Base-by-base conservation (phyloP, 2,329 filamentous ascomycete genomes). In the Pseudocercospora fuligena region DNA sequence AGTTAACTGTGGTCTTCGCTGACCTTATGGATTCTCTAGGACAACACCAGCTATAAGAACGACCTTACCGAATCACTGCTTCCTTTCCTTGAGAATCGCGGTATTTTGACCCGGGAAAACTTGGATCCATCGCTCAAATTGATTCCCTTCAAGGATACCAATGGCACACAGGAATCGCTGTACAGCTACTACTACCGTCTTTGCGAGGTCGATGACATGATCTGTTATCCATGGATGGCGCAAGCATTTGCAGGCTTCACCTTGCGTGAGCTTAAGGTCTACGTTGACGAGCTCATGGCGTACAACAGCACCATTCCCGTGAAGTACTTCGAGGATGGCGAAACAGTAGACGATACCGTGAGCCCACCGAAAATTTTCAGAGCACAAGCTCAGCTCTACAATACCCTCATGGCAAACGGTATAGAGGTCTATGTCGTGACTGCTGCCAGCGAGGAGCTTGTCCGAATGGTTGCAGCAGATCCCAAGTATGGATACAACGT, bases 241-340 rank as follows among this genome's bases (percentile, higher is more conserved):
- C 79, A 83, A 66, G 75, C 82, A 64, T 83, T 80, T 59, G 76
- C 77, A 47, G 81, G 80, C 27, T 73, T 83, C 36, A 76, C 81
- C 0, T 76, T 86, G 62, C 77, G 81, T 60, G 78, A 83, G 66
- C 78, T 83, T 40, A 82, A 82, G 73, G 79, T 78, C 65, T 81
- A 82, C 68, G 80, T 83, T 1, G 84, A 84, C 69, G 80, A 84
- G 68, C 77, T 85, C 66, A 81, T 84, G 75, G 78, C 81, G 0
- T 76, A 81, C 64, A 79, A 81, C 72, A 67, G 58, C 27, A 78
- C 77, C 8, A 77, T 83, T 4, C 66, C 75, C 5, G 74, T 76
- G n/a, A 77, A 72, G 5, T 81, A 82, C 69, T 81, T 72, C 53
- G 75, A 79, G 9, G 78, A 68, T 19, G 79, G 76, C 19, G 72